Evolutionary conservation across 805 yeast species (phyloP).

Genomic region (Candida alai): DNA sequence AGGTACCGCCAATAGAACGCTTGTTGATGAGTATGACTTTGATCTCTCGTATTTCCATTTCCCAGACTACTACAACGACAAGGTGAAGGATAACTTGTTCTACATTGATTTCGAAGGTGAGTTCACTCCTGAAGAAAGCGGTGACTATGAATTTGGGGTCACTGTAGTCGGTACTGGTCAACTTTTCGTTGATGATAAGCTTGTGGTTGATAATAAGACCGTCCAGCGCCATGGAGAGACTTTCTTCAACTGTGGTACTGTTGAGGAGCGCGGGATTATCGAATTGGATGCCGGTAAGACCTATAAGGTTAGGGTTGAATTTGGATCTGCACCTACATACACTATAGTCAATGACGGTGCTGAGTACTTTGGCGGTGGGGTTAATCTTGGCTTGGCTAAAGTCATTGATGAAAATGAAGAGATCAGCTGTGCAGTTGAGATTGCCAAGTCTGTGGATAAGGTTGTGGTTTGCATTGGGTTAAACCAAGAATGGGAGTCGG

Average conservation of each 20-base stretch:
- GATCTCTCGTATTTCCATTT: constrained; percentile 16
- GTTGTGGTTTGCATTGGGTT: constrained; percentile 27
- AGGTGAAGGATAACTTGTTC: constrained; percentile 23
- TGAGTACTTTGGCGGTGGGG: constrained; percentile 24
- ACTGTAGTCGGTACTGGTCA: constrained; percentile 52
- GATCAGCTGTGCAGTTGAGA: constrained; percentile 20
- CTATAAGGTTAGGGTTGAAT: constrained; percentile 45
- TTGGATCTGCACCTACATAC: constrained; percentile 31
- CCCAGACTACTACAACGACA: constrained; percentile 19
- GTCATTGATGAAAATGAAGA: constrained; percentile 22
- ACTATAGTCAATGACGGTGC: constrained; percentile 13
- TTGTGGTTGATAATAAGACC: constrained; percentile 54
- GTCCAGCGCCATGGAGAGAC: constrained; percentile 46
- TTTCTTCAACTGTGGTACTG: constrained; percentile 48
- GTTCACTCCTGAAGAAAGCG: constrained; percentile 45
- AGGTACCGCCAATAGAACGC: constrained; percentile 10
- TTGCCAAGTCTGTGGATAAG: constrained; percentile 26
- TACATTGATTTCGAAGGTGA: constrained; percentile 43
- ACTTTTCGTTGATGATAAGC: constrained; percentile 47
- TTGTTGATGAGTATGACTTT: constrained; percentile 18
- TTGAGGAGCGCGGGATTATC: constrained; percentile 41
- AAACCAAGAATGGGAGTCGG: constrained; percentile 28
- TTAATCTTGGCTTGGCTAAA: constrained; percentile 19
- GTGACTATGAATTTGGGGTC: constrained; percentile 49
- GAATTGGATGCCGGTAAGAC: constrained; percentile 39